These are phyloP conservation scores for Backusella circina DNA, from an alignment of 192 early-diverging fungal genomes.

Conservation along the genomic window DNA sequence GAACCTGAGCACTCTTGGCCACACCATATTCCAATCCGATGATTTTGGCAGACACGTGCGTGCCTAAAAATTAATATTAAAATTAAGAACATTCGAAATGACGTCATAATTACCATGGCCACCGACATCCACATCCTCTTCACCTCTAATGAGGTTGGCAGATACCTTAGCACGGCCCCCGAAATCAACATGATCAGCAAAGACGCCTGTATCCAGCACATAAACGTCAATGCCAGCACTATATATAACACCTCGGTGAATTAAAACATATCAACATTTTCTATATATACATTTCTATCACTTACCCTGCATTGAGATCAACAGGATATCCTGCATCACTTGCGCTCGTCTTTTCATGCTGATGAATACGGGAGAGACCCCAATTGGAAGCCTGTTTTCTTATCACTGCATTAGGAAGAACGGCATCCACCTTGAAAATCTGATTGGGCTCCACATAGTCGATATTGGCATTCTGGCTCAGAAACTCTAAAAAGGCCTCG, in stretches of 20 bases:
- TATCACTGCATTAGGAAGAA: neutral
- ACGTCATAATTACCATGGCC: slow-evolving; percentile 39
- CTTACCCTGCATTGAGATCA: slow-evolving; percentile 54
- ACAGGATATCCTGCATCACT: slow-evolving; percentile 48
- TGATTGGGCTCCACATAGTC: slow-evolving; percentile 30
- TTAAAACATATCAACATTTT: neutral
- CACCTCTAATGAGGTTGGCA: slow-evolving; percentile 32
- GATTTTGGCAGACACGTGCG: slow-evolving; percentile 27
- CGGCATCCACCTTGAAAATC: slow-evolving; percentile 2
- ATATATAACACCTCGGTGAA: neutral
- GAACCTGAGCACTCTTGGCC: slow-evolving; percentile 56
- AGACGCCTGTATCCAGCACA: slow-evolving; percentile 62
- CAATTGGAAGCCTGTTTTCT: slow-evolving; percentile 26
- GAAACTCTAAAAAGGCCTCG: slow-evolving; percentile 15
- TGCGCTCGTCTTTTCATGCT: slow-evolving; percentile 34
- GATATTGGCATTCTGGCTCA: neutral
- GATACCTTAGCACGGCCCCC: slow-evolving; percentile 40
- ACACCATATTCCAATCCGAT: slow-evolving; percentile 55
- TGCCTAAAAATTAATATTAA: slow-evolving; percentile 5
- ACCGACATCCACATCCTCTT: slow-evolving; percentile 32
- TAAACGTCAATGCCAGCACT: slow-evolving; percentile 55
- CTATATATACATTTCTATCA: neutral
- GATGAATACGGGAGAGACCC: slow-evolving; percentile 47
- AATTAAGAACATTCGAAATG: neutral
- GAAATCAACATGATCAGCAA: slow-evolving; percentile 47